Conservation (phyloP, 106 monocot genomes). For the Alisma plantagoaquatica region DNA sequence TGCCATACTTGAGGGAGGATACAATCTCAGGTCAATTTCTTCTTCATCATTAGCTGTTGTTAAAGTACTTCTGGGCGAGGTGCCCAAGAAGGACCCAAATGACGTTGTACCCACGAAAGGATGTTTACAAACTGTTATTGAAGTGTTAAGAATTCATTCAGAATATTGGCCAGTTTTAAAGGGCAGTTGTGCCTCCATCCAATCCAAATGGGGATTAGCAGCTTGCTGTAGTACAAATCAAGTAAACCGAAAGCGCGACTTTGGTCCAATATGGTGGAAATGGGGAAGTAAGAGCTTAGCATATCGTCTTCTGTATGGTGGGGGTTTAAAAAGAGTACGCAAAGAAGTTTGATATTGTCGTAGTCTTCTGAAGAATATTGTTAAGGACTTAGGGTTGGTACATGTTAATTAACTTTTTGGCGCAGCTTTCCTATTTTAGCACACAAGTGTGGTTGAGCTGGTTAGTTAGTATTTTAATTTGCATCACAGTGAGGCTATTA, state of each 20-base stretch:
- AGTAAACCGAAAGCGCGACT: not conserved
- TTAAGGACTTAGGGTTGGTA: too few species aligned
- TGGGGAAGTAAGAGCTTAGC: slow-evolving; percentile 22
- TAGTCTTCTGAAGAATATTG: too few species aligned
- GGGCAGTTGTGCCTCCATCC: slow-evolving; percentile 19
- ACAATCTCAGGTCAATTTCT: slow-evolving; percentile 90
- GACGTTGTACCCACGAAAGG: slow-evolving; percentile 36
- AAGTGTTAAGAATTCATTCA: slow-evolving; percentile 61
- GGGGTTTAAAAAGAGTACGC: not conserved
- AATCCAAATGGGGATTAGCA: slow-evolving; percentile 27
- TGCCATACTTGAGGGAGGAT: slow-evolving; percentile 97
- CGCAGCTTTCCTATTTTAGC: too few species aligned
- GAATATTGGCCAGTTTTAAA: slow-evolving; percentile 71
- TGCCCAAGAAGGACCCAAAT: slow-evolving; percentile 19
- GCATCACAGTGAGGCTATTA: too few species aligned
- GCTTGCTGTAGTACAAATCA: too few species aligned
- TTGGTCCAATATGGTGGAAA: slow-evolving; percentile 25
- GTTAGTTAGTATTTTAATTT: too few species aligned
- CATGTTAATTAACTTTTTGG: too few species aligned
- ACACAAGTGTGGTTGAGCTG: too few species aligned
- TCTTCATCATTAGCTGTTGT: slow-evolving; percentile 81
- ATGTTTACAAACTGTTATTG: slow-evolving; percentile 49
- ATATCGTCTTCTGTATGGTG: slow-evolving; percentile 4
- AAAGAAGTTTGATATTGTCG: not conserved
- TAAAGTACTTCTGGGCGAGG: slow-evolving; percentile 82